Conservation (phyloP, 2,329 filamentous ascomycete genomes). For the Beauveria sp. region DNA sequence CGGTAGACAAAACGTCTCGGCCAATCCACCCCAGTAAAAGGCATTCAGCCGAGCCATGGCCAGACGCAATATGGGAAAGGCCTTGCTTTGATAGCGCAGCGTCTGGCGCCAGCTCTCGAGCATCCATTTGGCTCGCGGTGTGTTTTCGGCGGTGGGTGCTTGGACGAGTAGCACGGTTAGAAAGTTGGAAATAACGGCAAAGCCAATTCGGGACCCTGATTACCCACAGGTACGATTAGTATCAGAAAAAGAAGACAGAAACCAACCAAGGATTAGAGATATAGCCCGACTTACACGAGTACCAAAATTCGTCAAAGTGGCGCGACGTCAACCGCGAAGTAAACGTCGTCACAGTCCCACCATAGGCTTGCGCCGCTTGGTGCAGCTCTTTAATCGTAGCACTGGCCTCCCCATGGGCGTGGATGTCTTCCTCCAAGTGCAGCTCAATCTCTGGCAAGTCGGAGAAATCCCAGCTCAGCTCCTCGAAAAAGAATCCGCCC, state of each 20-base stretch:
- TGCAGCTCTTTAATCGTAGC: slow-evolving; percentile 13
- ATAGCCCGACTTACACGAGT: slow-evolving; percentile 10
- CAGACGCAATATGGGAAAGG: slow-evolving; percentile 10
- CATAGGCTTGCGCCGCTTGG: slow-evolving; percentile 13
- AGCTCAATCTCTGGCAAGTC: slow-evolving; percentile 13
- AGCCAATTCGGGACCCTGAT: slow-evolving; percentile 12
- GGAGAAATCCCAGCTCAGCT: slow-evolving; percentile 13
- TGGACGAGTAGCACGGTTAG: slow-evolving; percentile 14
- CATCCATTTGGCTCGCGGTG: slow-evolving; percentile 12
- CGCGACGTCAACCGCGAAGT: slow-evolving; percentile 11
- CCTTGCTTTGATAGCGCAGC: slow-evolving; percentile 12
- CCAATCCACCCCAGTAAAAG: slow-evolving; percentile 12
- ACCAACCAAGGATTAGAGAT: background rate
- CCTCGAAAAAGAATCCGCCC: slow-evolving; percentile 12
- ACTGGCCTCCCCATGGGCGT: slow-evolving; percentile 7
- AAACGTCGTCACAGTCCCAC: slow-evolving; percentile 11
- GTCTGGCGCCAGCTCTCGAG: slow-evolving; percentile 14
- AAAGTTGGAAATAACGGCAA: slow-evolving; percentile 15
- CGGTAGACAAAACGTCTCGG: slow-evolving; percentile 13
- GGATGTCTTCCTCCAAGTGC: slow-evolving; percentile 10
- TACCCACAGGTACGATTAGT: background rate
- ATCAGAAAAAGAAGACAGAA: background rate
- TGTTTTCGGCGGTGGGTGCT: slow-evolving; percentile 13
- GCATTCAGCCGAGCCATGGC: slow-evolving; percentile 12
- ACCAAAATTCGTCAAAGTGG: slow-evolving; percentile 14